Base-by-base conservation (phyloP, 352 stramenopile genomes). In the Phytophthora pini region DNA sequence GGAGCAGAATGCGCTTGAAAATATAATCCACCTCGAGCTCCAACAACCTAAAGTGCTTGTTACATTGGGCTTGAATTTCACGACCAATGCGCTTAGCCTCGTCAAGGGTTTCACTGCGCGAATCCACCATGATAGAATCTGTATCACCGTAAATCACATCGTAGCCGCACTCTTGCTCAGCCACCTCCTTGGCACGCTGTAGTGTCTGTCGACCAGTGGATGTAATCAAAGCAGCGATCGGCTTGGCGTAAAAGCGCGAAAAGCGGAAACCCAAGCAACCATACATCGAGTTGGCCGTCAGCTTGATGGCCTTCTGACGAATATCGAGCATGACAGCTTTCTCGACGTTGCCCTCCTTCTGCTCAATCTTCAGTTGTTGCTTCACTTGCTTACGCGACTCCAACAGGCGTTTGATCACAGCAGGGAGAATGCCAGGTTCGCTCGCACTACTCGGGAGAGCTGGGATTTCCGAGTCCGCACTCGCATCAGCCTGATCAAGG, bases 261-360 rank as follows among this genome's bases (percentile, higher is more conserved):
- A 98, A 94, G 11, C 93, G 97, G 76, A 99, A 99, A 53, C 98
- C 98, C 20, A 99, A 87, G 77, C 98, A 99, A 57, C 98, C 98
- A 70, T 99, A 99, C 98, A 99, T 99, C 5, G 97, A 99, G 89
- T 99, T 99, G 56, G 98, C 98, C 15, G 97, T 99, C 39, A 99
- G 80, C 71, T 99, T 99, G 46, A 99, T 95, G 13, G 98, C 98
- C 79, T 98, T 98, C 71, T 99, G 98, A 45, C 97, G 95, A 86
- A 99, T 99, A 72, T 99, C 96, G 11, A 99, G 84, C 78, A 98
- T 80, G 48, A 83, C 86, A 5, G 79, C 80, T 66, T 86, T 92
- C 45, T 95, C 88, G 7, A 79, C 56, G 61, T 98, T 97, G 15
- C 93, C 87, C 5, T 73, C 59, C 69, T 98, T 87, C 50, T 89